Evolutionary conservation across 2,329 filamentous ascomycete species (phyloP), one percentile per base, ranked within the genome.

Genomic region (Pseudogymnoascus sp.): DNA sequence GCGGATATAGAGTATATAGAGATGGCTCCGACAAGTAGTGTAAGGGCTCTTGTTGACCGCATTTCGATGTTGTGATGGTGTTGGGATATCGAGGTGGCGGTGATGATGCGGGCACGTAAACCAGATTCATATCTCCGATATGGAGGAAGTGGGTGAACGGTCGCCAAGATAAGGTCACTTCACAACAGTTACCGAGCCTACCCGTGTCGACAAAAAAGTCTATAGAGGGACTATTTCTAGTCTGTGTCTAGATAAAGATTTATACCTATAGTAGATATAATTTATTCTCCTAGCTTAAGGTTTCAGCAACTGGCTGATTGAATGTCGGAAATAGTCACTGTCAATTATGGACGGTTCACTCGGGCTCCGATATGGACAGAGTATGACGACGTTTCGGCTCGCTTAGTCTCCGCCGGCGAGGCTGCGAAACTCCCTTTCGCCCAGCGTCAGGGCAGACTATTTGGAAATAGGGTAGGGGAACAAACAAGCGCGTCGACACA

Each of bases 381-480:
- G 50, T 57, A 57, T 57, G 50, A 57, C 50, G 50, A 57, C 50
- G 50, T 57, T 57, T 57, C 50, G 50, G 50, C 28, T 57, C 50
- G 50, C 50, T 57, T 57, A 57, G 50, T 57, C 50, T 57, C 50
- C 50, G 50, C 50, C 28, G 28, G 50, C 50, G 50, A 57, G 50
- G 50, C 50, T 57, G 50, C 50, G 50, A 57, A 57, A 57, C 50
- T 57, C 50, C 33, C 50, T 57, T 57, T 28, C 50, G n/a, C 26
- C 50, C 50, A 33, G 50, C 17, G 50, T 57, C 50, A 57, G 50
- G 50, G 50, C 50, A 57, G 50, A 33, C 50, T 57, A 57, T 57
- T 33, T 6, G 50, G 11, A 57, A 33, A 57, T 57, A 33, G 50
- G 28, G 50, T 57, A 57, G 10, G n/a, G 26, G 28, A 21, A 15